These are phyloP conservation scores for Penicillium malachiteum DNA, from an alignment of 495 filamentous ascomycete species.

Conservation along the genomic window DNA sequence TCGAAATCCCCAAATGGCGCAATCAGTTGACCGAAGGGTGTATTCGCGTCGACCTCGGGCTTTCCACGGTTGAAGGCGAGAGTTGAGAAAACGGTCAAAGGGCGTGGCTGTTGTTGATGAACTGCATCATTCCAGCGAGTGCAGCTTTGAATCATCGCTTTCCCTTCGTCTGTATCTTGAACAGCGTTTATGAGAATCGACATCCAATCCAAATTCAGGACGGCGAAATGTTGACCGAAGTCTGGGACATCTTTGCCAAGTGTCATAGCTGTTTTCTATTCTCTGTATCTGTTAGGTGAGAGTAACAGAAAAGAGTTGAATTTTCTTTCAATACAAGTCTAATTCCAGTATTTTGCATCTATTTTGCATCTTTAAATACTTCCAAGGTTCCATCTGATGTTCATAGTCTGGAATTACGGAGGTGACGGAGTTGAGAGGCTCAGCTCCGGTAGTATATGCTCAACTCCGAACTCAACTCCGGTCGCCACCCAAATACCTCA, in stretches of 20 bases:
- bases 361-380: not conserved
- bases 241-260: slow-evolving; percentile 4
- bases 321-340: not conserved
- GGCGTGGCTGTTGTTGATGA: slow-evolving; percentile 29
- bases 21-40: slow-evolving; percentile 33
- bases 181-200: slow-evolving; percentile 32
- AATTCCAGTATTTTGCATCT: not conserved
- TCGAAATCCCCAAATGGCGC: slow-evolving; percentile 20
- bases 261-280: not conserved
- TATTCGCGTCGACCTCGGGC: slow-evolving; percentile 30
- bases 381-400: not conserved
- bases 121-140: slow-evolving; percentile 39
- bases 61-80: slow-evolving; percentile 34
- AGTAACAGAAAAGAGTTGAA: not conserved
- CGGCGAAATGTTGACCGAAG: slow-evolving; percentile 38
- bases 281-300: not conserved
- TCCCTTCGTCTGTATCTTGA: slow-evolving; percentile 30
- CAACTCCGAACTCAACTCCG: slow-evolving; percentile 6
- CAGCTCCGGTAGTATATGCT: slow-evolving; percentile 1
- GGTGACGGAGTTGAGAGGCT: not conserved
- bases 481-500: not conserved
- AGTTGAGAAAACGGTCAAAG: slow-evolving; percentile 41
- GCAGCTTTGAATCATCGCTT: slow-evolving; percentile 17
- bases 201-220: slow-evolving; percentile 50
- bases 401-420: not conserved